A percentile compares a stretch with the other conserved stretches of the same genome.
phyloP scores from a whole-genome alignment of 2,329 filamentous ascomycete species.

The Aphanocladium album region DNA sequence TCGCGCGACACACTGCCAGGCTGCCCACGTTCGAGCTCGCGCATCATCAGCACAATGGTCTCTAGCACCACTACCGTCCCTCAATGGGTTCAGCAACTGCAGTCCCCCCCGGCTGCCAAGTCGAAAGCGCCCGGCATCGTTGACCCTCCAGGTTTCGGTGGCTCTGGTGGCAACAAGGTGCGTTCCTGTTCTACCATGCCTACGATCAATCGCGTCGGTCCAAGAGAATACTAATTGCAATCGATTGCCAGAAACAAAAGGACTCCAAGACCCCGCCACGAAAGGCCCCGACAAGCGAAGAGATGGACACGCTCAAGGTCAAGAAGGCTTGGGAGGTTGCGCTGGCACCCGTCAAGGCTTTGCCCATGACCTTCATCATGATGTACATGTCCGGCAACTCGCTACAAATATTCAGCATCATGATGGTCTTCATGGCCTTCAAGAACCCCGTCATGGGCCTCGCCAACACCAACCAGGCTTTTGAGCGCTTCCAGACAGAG shows the following conservation, averaged over 20 bases:
- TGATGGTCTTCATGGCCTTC: conserved; percentile 99
- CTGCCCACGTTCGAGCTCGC: not conserved
- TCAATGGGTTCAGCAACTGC: conserved; percentile 78
- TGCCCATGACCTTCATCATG: conserved; percentile 98
- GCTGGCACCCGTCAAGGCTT: conserved; percentile 83
- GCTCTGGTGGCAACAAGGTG: conserved; percentile 54
- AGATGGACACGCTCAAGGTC: conserved; percentile 92
- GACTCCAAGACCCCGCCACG: conserved; percentile 48
- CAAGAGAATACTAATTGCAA: no score
- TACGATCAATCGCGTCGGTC: not conserved
- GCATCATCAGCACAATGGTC: conserved; percentile 19
- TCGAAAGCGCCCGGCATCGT: conserved; percentile 64
- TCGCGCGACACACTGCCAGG: not conserved
- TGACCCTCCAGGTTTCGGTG: conserved; percentile 81
- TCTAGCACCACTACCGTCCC: conserved; percentile 45
- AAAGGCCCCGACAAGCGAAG: conserved; percentile 67
- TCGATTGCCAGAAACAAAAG: conserved; percentile 44
- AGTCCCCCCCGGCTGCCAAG: conserved; percentile 61
- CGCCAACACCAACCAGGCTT: conserved; percentile 77
- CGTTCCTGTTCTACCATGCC: conserved; percentile 1
- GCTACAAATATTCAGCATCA: conserved; percentile 97
- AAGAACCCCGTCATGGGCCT: conserved; percentile 90
- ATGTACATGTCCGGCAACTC: conserved; percentile 99
- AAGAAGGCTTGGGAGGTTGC: conserved; percentile 99
- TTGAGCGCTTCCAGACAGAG: conserved; percentile 83